Base-by-base conservation (phyloP, 2,329 filamentous ascomycete species). In the Botrytis deweyae region DNA sequence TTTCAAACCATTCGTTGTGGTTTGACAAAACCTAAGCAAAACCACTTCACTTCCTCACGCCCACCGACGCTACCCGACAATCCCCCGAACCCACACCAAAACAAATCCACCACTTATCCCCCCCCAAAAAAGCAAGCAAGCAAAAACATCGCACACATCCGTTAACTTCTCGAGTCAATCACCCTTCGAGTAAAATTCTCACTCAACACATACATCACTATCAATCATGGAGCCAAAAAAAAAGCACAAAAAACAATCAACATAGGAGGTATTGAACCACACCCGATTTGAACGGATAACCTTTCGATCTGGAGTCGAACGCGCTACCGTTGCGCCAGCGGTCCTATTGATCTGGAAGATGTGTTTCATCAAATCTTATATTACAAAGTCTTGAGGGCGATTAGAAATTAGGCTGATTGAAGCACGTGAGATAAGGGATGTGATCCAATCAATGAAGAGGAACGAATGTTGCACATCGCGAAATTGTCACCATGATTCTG, bases 261-360 rank as follows among this genome's bases (percentile, higher is more conserved):
- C 12, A 0, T 22, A 44, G 66, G 75, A 73, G 76, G 75, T 76
- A 71, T 75, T 78, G 77, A 79, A 77, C 76, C 77, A 74, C 73
- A 75, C 77, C 78, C 73, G 78, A 80, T 80, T 80, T 79, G 78
- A 79, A 79, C 78, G 75, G 78, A 79, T 75, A 80, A 80, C 78
- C 78, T 80, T 80, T 78, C 76, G 78, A 75, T 80, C 78, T 80
- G 78, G 78, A 80, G 76, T 77, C 78, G 76, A 75, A 77, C 76
- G 76, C 76, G 76, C 74, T 77, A 77, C 76, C 76, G 76, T 77
- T 77, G 76, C 76, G 74, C 74, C 74, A 75, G 74, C 74, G 68
- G 74, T 75, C 74, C 74, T 73, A 36, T 49, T 73, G 58, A 70
- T 73, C 8, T 55, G 29, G 0, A 1, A 5, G 4, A 0, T 3